Evolutionary conservation across 768 basidiomycete species (phyloP).

Genomic region (Leucogyrophana mollusca): DNA sequence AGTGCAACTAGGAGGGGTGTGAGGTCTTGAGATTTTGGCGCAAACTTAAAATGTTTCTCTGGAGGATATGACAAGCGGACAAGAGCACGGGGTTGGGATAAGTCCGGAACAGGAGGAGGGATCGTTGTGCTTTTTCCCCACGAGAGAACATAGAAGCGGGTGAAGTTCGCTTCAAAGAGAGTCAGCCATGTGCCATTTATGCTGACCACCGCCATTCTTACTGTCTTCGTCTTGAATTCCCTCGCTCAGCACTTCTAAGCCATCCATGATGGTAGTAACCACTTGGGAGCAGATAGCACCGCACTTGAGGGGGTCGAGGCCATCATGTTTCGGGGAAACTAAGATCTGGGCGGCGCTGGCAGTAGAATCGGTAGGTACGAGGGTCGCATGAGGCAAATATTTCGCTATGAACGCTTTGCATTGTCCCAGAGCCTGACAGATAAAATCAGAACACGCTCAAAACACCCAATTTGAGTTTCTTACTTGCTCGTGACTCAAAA

Average conservation of each 20-base stretch:
- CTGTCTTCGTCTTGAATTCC: slow-evolving; percentile 64
- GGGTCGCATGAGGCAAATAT: slow-evolving; percentile 49
- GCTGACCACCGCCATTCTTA: slow-evolving; percentile 24
- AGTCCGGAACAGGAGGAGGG: slow-evolving; percentile 21
- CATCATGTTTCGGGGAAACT: slow-evolving; percentile 31
- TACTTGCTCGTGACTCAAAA: slow-evolving; percentile 84
- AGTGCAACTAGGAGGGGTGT: slow-evolving; percentile 33
- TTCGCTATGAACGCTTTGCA: slow-evolving; percentile 60
- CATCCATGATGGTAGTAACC: slow-evolving; percentile 57
- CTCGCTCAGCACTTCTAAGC: slow-evolving; percentile 57
- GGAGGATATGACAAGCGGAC: slow-evolving; percentile 30
- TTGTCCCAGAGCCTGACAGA: slow-evolving; percentile 69
- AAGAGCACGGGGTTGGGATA: slow-evolving; percentile 31
- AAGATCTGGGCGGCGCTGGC: slow-evolving; percentile 60
- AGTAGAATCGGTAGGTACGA: slow-evolving; percentile 67
- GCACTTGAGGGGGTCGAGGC: slow-evolving; percentile 42
- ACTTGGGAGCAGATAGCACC: slow-evolving; percentile 77
- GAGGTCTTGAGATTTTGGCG: slow-evolving; percentile 8
- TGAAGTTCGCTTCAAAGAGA: slow-evolving; percentile 53
- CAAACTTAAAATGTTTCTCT: background rate
- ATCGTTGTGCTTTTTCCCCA: slow-evolving; percentile 29
- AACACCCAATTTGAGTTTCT: slow-evolving; percentile 10
- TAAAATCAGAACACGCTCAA: slow-evolving; percentile 2
- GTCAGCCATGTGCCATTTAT: background rate
- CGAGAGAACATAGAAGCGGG: slow-evolving; percentile 65